Base-by-base conservation (phyloP, 352 stramenopile species). In the Pythium aquatile region DNA sequence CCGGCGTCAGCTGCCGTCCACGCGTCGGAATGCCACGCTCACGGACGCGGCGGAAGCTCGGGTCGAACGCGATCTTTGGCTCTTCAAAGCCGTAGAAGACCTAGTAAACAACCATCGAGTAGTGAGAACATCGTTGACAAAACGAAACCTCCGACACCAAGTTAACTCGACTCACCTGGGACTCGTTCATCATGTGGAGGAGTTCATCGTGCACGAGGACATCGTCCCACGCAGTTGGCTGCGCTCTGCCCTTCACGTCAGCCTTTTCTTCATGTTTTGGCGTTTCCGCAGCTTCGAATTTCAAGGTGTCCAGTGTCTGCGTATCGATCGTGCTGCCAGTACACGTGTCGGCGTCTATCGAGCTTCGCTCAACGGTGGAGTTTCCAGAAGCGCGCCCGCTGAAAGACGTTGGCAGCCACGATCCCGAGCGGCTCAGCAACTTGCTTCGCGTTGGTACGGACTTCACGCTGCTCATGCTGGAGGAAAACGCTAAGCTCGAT, bases 21-120 rank as follows among this genome's bases (percentile, higher is more conserved):
- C 28, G 28, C 5, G 24, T 48, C n/a, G 59, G 67, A 32, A 74
- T 60, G 2, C 48, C 47, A 20, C 67, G 67, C 40, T 84, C 75
- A 28, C 81, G 75, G 6, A 87, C 76, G 55, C 87, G 87, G 0
- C 87, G 81, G 33, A 88, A 95, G 0, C 85, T 91, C 24, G 87
- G 87, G 9, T 85, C 77, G 57, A 95, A 95, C 29, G 72, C 65
- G 68, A 95, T 93, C n/a, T 72, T 75, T 1, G 74, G 72, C 59
- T 95, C 87, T 32, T 79, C 69, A 60, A 95, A 95, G 29, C 85
- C 84, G 58, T 85, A 88, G 55, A 93, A 89, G 58, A 95, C 74
- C 66, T 88, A 24, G 44, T 33, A 55, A 54, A 48, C 7, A 16
- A 55, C 26, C 7, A 5, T 6, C 11, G 9, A 20, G 8, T 8